Conservation (phyloP, 768 basidiomycete species). For the Boletus tylopilopsis region DNA sequence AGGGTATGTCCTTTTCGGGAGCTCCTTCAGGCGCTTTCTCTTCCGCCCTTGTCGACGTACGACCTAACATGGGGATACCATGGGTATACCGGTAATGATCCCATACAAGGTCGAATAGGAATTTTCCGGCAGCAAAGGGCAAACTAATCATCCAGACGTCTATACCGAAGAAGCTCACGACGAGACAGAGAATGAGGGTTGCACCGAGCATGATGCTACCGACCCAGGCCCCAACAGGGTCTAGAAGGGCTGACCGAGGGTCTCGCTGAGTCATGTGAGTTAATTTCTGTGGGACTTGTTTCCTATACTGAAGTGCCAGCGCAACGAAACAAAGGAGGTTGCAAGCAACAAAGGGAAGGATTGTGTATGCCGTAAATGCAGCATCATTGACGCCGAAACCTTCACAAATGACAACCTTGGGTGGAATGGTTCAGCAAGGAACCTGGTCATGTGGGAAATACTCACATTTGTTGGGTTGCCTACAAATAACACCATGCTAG, state of each 20-base stretch:
- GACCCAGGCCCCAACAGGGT: conserved; percentile 70
- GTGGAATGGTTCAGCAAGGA: not conserved
- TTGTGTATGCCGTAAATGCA: conserved; percentile 78
- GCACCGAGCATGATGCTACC: conserved; percentile 63
- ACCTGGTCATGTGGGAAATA: not conserved
- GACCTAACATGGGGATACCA: conserved; percentile 17
- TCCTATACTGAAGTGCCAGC: conserved; percentile 57
- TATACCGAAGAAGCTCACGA: conserved; percentile 69
- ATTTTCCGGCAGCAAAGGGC: conserved; percentile 74
- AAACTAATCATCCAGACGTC: conserved; percentile 85
- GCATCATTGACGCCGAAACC: conserved; percentile 78
- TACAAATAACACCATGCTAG: conserved; percentile 71
- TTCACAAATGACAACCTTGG: conserved; percentile 73
- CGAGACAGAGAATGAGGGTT: conserved; percentile 72
- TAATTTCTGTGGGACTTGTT: conserved; percentile 51
- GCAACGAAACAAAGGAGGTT: conserved; percentile 56
- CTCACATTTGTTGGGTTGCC: conserved; percentile 86
- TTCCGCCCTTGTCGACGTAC: not conserved
- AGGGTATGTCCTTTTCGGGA: too few relatives aligned
- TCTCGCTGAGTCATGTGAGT: conserved; percentile 36
- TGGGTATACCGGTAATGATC: conserved; percentile 46
- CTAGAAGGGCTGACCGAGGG: conserved; percentile 61
- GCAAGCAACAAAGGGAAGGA: conserved; percentile 75
- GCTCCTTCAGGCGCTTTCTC: not conserved
- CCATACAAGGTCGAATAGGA: conserved; percentile 62